Conservation (phyloP, 2,329 filamentous ascomycete genomes). For the Colletotrichum godetiae region DNA sequence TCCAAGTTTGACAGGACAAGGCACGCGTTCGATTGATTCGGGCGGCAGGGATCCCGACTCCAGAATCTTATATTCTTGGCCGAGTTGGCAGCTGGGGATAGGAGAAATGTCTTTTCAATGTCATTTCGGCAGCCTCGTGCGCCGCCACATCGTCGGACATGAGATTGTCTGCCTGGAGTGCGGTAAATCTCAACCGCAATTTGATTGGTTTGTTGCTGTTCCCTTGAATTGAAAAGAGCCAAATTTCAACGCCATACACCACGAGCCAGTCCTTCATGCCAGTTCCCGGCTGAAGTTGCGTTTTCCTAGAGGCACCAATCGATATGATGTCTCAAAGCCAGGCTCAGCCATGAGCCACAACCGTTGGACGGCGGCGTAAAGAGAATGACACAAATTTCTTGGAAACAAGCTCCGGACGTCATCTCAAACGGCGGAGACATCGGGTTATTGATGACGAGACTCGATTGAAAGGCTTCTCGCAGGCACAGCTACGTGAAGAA, state of each 20-base stretch:
- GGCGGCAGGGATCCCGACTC: slow-evolving; percentile 13
- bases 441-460: not conserved
- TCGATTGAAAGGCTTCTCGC: not conserved
- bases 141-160: slow-evolving; percentile 9
- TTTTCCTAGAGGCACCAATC: slow-evolving; percentile 15
- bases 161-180: not conserved
- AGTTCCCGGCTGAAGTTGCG: not conserved
- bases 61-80: slow-evolving; percentile 10
- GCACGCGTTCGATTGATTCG: slow-evolving; percentile 17
- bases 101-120: slow-evolving; percentile 1
- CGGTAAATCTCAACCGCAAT: not conserved
- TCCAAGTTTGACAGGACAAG: slow-evolving; percentile 17
- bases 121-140: slow-evolving; percentile 31
- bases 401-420: not conserved
- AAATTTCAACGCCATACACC: not conserved
- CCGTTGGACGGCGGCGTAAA: slow-evolving; percentile 12
- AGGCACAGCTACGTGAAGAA: too few species aligned
- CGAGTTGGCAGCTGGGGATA: slow-evolving; percentile 13
- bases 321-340: slow-evolving; percentile 23
- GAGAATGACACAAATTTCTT: not conserved
- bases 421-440: slow-evolving; percentile 5
- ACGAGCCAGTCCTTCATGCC: not conserved
- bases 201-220: slow-evolving; percentile 3
- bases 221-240: not conserved
- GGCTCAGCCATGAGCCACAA: slow-evolving; percentile 28